These are phyloP conservation scores for Ophidiomyces ophidiicola DNA, from an alignment of 2,329 filamentous ascomycete species.

Conservation along the genomic window DNA sequence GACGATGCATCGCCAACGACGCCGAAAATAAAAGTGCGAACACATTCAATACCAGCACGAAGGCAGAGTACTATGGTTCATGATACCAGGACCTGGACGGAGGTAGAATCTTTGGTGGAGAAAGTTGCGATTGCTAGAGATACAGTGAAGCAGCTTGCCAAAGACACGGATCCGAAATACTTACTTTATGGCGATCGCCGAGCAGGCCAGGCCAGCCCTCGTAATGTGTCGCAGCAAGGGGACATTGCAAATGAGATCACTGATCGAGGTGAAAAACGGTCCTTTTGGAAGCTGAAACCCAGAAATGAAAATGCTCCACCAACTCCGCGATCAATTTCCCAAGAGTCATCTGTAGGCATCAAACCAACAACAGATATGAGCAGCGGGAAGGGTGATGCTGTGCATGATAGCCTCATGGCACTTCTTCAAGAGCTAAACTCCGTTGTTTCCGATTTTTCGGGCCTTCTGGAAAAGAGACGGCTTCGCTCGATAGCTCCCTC, in stretches of 20 bases:
- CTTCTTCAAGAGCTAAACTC: slow-evolving; percentile 74
- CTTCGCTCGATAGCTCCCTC: slow-evolving; percentile 50
- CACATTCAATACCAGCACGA: slow-evolving; percentile 17
- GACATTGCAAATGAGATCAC: slow-evolving; percentile 25
- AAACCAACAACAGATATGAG: slow-evolving; percentile 18
- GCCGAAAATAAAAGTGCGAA: slow-evolving; percentile 24
- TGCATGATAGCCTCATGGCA: slow-evolving; percentile 72
- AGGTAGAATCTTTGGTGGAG: slow-evolving; percentile 73
- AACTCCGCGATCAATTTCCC: slow-evolving; percentile 34
- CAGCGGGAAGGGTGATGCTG: slow-evolving; percentile 28
- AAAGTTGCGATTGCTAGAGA: slow-evolving; percentile 79
- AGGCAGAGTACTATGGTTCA: slow-evolving; percentile 29
- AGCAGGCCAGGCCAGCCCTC: slow-evolving; percentile 24
- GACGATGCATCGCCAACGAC: slow-evolving; percentile 24
- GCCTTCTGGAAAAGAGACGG: slow-evolving; percentile 69
- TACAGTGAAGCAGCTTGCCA: slow-evolving; percentile 72
- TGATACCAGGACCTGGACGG: slow-evolving; percentile 75
- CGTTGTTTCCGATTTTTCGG: slow-evolving; percentile 70
- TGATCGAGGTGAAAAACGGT: slow-evolving; percentile 45
- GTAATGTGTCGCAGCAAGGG: slow-evolving; percentile 21
- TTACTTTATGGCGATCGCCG: slow-evolving; percentile 17
- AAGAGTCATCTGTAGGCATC: slow-evolving; percentile 16
- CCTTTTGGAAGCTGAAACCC: slow-evolving; percentile 88
- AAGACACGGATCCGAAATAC: slow-evolving; percentile 63
- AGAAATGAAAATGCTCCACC: slow-evolving; percentile 27